Base-by-base conservation (phyloP, 805 yeast species). In the Blastobotrys attinorum region DNA sequence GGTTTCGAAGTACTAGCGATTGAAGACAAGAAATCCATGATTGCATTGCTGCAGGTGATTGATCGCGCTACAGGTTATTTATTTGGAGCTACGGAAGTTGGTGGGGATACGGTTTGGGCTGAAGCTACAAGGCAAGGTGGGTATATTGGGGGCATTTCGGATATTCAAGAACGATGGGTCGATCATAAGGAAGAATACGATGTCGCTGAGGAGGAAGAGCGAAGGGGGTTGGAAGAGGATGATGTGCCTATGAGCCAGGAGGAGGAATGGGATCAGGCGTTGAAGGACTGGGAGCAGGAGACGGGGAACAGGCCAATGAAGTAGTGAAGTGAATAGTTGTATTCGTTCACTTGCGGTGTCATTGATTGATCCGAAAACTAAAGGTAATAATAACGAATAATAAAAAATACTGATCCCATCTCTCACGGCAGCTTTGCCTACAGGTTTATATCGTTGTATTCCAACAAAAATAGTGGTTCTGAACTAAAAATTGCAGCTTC, bases 81-180 rank as follows among this genome's bases (percentile, higher is more conserved):
- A 52, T 87, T 86, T 67, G 99, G 99, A 0, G 70, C 89, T 1
- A 84, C 88, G 23, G 99, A 92, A 54, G 72, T 90, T 5, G 96
- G 97, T 2, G 98, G 97, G n/a, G 99, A 92, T 58, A 77, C 90
- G 0, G 79, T 92, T 1, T 92, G 98, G 98, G 84, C 88, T n/a
- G 96, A 90, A 54, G 96, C 96, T 0, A 75, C 90, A 0, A 72
- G 97, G 50, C 84, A 58, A 81, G 89, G 32, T 79, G 84, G 8
- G 45, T 64, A 61, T 35, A 48, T 62, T 10, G 69, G 69, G 3
- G 64, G 67, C 38, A 75, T 73, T 13, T 66, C 77, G 4, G 96
- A 89, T 59, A 76, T 87, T 3, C 98, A 92, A 53, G 98, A 92
- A 52, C 71, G 99, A 47, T 92, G 98, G 98, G 75, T 92, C 8